Conservation (phyloP, 805 yeast genomes). For the Wickerhamomyces ciferrii region DNA sequence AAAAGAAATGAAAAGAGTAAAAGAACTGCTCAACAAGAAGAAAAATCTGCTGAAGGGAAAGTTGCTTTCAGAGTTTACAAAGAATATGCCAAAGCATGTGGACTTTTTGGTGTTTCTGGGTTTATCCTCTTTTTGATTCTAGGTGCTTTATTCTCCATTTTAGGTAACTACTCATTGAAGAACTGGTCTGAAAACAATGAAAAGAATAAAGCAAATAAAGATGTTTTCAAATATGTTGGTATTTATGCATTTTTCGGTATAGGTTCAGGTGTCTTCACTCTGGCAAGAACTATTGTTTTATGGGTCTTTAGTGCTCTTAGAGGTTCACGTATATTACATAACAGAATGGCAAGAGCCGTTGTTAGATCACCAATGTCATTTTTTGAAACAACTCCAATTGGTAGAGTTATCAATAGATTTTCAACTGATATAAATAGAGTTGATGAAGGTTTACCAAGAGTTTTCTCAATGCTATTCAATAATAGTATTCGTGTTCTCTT, state of each 20-base stretch:
- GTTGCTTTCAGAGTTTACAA: conserved; percentile 50
- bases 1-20: conserved; percentile 24
- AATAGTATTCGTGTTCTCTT: conserved; percentile 39
- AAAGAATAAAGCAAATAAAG: conserved; percentile 34
- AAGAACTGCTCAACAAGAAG: conserved; percentile 42
- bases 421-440: conserved; percentile 56
- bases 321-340: conserved; percentile 52
- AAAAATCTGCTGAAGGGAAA: conserved; percentile 53
- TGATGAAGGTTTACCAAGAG: conserved; percentile 52
- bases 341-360: conserved; percentile 48
- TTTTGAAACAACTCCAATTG: conserved; percentile 67
- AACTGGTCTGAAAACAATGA: conserved; percentile 58
- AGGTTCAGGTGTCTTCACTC: conserved; percentile 41
- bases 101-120: conserved; percentile 39
- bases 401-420: conserved; percentile 60
- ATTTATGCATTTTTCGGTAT: conserved; percentile 55
- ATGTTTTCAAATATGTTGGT: conserved; percentile 41
- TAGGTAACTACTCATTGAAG: conserved; percentile 60
- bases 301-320: conserved; percentile 49
- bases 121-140: conserved; percentile 31
- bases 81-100: conserved; percentile 57
- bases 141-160: conserved; percentile 30
- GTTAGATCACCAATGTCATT: conserved; percentile 59
- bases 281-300: conserved; percentile 41
- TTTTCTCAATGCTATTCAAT: conserved; percentile 42